Conservation (phyloP, 768 basidiomycete species). For the Auricularia heimuer region DNA sequence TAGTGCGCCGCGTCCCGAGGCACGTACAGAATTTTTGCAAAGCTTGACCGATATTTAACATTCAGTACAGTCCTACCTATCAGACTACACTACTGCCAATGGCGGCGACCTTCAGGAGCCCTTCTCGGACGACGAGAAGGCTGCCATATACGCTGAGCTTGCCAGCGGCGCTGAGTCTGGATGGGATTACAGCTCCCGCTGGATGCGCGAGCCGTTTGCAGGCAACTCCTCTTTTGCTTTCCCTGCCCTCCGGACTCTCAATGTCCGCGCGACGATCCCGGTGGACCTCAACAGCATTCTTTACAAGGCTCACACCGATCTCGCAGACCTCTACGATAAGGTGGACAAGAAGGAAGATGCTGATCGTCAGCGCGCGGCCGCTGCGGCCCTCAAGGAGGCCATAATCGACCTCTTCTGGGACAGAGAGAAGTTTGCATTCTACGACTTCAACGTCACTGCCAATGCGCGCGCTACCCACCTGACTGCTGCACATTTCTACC, state of each 20-base stretch:
- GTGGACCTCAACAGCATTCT: conserved; percentile 80
- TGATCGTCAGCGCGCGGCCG: conserved; percentile 41
- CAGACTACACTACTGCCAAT: conserved; percentile 74
- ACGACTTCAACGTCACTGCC: conserved; percentile 76
- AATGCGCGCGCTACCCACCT: conserved; percentile 56
- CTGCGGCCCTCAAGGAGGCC: conserved; percentile 49
- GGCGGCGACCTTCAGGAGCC: conserved; percentile 38
- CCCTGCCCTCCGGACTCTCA: conserved; percentile 57
- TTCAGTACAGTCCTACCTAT: conserved; percentile 11
- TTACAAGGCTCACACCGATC: conserved; percentile 51
- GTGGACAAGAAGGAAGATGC: conserved; percentile 25
- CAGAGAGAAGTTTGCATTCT: conserved; percentile 70
- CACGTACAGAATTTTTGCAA: conserved; percentile 31
- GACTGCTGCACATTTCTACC: conserved; percentile 72
- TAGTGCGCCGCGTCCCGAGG: conserved; percentile 83
- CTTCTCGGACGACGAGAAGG: conserved; percentile 49
- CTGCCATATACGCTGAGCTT: conserved; percentile 73
- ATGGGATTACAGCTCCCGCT: conserved; percentile 33
- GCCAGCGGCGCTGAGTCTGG: conserved; percentile 84
- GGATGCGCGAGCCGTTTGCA: conserved; percentile 30
- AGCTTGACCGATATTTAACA: not conserved
- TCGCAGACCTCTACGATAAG: conserved; percentile 48
- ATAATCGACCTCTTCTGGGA: conserved; percentile 89
- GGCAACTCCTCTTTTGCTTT: conserved; percentile 10
- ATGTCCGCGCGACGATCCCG: conserved; percentile 58